phyloP scores from a whole-genome alignment of 140 eudicot genomes.

The Ambrosia hybrid region DNA sequence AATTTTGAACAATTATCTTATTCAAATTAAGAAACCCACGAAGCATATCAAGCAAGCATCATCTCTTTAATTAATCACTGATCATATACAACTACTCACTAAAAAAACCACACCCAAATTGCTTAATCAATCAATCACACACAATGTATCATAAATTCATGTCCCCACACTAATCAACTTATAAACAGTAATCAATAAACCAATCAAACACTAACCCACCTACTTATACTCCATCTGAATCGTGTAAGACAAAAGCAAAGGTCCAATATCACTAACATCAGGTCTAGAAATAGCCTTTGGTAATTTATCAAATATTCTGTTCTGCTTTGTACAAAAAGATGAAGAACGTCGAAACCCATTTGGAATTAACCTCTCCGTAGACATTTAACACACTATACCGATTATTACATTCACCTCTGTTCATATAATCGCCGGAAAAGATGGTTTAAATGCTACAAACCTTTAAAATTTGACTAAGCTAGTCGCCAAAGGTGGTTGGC shows the following conservation, averaged over 20 bases:
- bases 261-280: constrained; percentile 82
- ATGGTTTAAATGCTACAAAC: constrained; percentile 2
- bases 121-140: neutral
- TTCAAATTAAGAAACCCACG: constrained; percentile 9
- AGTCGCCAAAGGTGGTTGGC: too few species aligned
- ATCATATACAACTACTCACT: constrained; percentile 7
- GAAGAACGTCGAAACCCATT: constrained; percentile 24
- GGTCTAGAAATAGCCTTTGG: constrained; percentile 87
- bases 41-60: neutral
- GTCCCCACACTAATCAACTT: constrained; percentile 3
- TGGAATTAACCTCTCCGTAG: constrained; percentile 51
- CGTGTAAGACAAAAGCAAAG: constrained; percentile 87
- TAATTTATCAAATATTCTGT: constrained; percentile 70
- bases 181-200: neutral
- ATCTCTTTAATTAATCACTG: constrained; percentile 14
- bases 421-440: constrained; percentile 31
- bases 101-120: too few species aligned
- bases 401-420: neutral
- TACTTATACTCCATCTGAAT: constrained; percentile 86
- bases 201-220: constrained; percentile 30
- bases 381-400: constrained; percentile 35
- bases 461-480: too few species aligned
- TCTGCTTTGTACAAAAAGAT: constrained; percentile 18
- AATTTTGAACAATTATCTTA: neutral
- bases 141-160: neutral